These are phyloP conservation scores for Mesembryanthemum crystallinum DNA, from an alignment of 148 eudicot genomes.

Conservation along the genomic window DNA sequence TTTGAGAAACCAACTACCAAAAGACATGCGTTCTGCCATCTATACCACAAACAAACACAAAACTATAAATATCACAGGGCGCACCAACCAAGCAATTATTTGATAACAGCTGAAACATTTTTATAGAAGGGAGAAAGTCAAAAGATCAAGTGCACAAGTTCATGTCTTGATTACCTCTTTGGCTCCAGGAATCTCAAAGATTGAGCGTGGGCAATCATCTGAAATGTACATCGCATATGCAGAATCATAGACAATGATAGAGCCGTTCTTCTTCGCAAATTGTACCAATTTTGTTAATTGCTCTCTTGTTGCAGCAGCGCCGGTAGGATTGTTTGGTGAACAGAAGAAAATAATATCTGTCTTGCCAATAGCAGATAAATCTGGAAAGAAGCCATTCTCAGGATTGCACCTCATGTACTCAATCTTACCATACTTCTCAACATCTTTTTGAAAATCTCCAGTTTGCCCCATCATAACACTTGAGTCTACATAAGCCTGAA, in stretches of 20 bases:
- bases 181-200: conserved; percentile 92
- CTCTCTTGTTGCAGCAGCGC: conserved; percentile 85
- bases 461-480: conserved; percentile 93
- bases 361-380: conserved; percentile 61
- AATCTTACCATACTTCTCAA: conserved; percentile 67
- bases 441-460: conserved; percentile 61
- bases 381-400: conserved; percentile 90
- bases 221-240: conserved; percentile 91
- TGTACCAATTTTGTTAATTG: conserved; percentile 69
- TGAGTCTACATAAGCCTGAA: conserved; percentile 90
- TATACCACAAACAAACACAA: background rate
- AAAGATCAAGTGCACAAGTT: background rate
- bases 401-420: conserved; percentile 95
- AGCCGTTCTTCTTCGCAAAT: conserved; percentile 87
- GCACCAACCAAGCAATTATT: background rate
- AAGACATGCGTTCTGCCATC: background rate
- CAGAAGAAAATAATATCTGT: conserved; percentile 90
- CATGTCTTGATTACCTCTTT: conserved; percentile 56
- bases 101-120: background rate
- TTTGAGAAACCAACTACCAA: background rate
- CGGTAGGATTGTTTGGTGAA: conserved; percentile 98
- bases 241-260: conserved; percentile 88
- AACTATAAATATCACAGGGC: background rate
- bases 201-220: conserved; percentile 78
- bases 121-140: background rate